These are phyloP conservation scores for Magnolia kwangsiensis DNA, from an alignment of 164 flowering plant genomes.

Conservation along the genomic window DNA sequence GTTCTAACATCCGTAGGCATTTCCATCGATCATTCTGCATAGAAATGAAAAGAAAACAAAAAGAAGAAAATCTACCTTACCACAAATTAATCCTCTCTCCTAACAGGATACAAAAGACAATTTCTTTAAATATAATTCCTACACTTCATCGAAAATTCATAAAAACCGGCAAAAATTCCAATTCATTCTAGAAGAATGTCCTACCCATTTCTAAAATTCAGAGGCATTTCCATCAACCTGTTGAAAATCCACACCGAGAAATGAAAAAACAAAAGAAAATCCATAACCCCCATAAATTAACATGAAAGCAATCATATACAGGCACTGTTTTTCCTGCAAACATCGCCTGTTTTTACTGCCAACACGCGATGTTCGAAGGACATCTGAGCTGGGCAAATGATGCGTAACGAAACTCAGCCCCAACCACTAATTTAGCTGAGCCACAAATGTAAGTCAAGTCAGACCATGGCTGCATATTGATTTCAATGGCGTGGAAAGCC, in stretches of 20 bases:
- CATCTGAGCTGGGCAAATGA: too few relatives aligned
- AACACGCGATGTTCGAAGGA: too few relatives aligned
- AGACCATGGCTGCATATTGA: too few relatives aligned
- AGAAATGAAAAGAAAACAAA: neutral
- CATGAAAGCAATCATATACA: neutral
- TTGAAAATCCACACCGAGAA: neutral
- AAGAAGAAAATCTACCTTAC: neutral
- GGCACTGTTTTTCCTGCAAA: too few relatives aligned
- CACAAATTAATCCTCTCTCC: too few relatives aligned
- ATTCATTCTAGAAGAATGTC: neutral
- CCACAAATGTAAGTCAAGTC: too few relatives aligned
- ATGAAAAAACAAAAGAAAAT: neutral
- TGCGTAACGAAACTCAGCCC: too few relatives aligned
- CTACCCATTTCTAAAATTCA: neutral
- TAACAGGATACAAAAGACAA: too few relatives aligned
- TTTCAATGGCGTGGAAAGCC: too few relatives aligned
- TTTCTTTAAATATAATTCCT: neutral
- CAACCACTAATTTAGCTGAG: too few relatives aligned
- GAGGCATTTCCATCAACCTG: neutral
- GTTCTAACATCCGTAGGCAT: neutral
- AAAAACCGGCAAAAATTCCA: too few relatives aligned
- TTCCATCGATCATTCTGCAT: conserved; percentile 6
- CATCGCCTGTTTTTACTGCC: too few relatives aligned
- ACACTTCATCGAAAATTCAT: neutral
- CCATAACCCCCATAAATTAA: neutral